phyloP scores from a whole-genome alignment of 2,329 filamentous ascomycete genomes.

The Blastomyces parvus region DNA sequence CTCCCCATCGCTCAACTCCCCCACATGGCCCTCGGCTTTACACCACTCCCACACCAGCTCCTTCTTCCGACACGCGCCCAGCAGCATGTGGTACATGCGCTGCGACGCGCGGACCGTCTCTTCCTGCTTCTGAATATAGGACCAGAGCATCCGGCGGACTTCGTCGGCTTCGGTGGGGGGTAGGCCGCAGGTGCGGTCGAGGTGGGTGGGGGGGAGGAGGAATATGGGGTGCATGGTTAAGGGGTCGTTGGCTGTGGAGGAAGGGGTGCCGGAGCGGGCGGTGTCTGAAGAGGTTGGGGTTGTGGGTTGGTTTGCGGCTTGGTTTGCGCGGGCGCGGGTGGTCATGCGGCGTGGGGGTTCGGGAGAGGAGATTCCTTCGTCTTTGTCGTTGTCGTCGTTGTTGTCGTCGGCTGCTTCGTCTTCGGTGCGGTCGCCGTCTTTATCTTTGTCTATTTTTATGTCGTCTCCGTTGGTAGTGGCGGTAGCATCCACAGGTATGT shows the following conservation, averaged over 20 bases:
- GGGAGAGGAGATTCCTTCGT: slow-evolving; percentile 21
- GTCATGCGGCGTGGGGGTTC: slow-evolving; percentile 39
- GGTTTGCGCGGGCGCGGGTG: slow-evolving; percentile 36
- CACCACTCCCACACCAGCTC: slow-evolving; percentile 51
- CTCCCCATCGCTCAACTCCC: slow-evolving; percentile 58
- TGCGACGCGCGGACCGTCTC: slow-evolving; percentile 51
- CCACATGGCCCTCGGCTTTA: slow-evolving; percentile 54
- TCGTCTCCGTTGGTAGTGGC: slow-evolving; percentile 10
- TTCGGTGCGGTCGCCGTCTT: slow-evolving; percentile 12
- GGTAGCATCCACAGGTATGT: neutral
- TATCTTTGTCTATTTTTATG: slow-evolving; percentile 17
- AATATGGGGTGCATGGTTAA: slow-evolving; percentile 48
- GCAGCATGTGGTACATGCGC: slow-evolving; percentile 47
- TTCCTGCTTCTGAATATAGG: slow-evolving; percentile 58
- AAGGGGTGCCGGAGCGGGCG: slow-evolving; percentile 24
- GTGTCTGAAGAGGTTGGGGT: slow-evolving; percentile 23
- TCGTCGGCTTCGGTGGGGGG: slow-evolving; percentile 53
- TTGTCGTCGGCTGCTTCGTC: slow-evolving; percentile 13
- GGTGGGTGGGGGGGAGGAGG: slow-evolving; percentile 42
- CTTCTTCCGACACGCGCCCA: slow-evolving; percentile 51
- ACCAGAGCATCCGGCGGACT: slow-evolving; percentile 49
- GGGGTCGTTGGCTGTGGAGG: slow-evolving; percentile 47
- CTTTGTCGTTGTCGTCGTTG: too few relatives aligned
- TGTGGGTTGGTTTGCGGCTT: slow-evolving; percentile 22
- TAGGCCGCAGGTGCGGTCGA: slow-evolving; percentile 49